phyloP scores from a whole-genome alignment of 169 alveolate genomes.

The Plasmodium malariae region DNA sequence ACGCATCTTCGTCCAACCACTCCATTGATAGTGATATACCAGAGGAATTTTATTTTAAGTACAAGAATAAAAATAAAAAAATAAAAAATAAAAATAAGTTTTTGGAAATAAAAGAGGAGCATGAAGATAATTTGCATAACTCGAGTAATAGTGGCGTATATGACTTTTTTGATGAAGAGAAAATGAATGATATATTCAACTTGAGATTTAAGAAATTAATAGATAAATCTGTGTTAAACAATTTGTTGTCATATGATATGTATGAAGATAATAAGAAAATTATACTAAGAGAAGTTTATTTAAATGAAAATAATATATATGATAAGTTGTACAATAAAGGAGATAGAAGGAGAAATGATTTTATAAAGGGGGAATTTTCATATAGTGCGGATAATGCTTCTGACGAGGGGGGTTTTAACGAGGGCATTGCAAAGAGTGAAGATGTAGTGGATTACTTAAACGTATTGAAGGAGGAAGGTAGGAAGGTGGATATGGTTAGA shows the following conservation, averaged over 20 bases:
- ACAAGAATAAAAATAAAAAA: conserved; percentile 5
- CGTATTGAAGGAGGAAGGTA: neutral
- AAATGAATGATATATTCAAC: conserved; percentile 27
- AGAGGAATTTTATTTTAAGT: conserved; percentile 40
- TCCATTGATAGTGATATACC: conserved; percentile 56
- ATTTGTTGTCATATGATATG: conserved; percentile 10
- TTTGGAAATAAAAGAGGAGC: neutral
- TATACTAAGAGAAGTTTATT: conserved; percentile 30
- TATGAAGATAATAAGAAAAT: conserved; percentile 54
- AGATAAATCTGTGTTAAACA: neutral
- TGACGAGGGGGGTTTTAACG: neutral
- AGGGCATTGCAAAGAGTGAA: neutral
- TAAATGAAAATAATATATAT: conserved; percentile 50
- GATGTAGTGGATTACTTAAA: neutral
- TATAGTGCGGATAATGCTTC: neutral
- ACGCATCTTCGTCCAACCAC: neutral
- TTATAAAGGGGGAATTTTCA: too few species aligned
- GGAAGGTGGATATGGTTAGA: neutral
- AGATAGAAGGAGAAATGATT: neutral
- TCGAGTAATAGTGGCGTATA: neutral
- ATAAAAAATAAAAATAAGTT: neutral
- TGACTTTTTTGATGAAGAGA: conserved; percentile 34
- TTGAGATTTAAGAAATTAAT: conserved; percentile 9
- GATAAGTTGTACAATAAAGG: conserved; percentile 19
- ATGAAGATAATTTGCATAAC: neutral